Conservation (phyloP, 208 protist genomes). For the Novymonas esmeraldas region DNA sequence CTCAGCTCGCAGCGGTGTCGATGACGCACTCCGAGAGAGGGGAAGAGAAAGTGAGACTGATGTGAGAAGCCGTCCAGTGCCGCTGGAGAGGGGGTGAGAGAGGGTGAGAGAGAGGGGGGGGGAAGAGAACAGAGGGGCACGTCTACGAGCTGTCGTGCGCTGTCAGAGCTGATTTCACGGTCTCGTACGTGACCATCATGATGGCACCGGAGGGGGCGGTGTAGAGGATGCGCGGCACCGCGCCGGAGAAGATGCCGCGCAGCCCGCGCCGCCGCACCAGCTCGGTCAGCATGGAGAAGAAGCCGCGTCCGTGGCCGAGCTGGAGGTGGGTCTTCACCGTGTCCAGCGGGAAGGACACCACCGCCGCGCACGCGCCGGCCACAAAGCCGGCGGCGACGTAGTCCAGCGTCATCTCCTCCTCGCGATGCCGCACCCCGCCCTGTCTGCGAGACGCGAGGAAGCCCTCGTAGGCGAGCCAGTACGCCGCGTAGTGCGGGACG, state of each 20-base stretch:
- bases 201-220: conserved; percentile 90
- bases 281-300: conserved; percentile 18
- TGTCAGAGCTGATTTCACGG: conserved; percentile 55
- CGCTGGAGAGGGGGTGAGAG: too few relatives aligned
- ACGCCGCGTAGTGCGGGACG: conserved; percentile 89
- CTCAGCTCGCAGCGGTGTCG: too few relatives aligned
- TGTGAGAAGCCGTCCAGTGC: too few relatives aligned
- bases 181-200: conserved; percentile 94
- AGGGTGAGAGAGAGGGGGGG: too few relatives aligned
- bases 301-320: conserved; percentile 48
- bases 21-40: too few relatives aligned
- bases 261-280: conserved; percentile 51
- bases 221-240: conserved; percentile 86
- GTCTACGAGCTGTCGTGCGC: conserved; percentile 9
- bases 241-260: conserved; percentile 73
- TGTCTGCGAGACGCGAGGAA: conserved; percentile 44
- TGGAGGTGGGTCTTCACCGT: conserved; percentile 92
- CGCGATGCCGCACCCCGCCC: conserved; percentile 38
- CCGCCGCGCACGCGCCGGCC: conserved; percentile 82
- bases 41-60: too few relatives aligned
- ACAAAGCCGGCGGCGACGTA: conserved; percentile 80
- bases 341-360: conserved; percentile 93
- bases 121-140: background rate
- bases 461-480: conserved; percentile 93
- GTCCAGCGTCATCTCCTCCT: conserved; percentile 51